Conservation (phyloP, 2,329 filamentous ascomycete species). For the Hymenoscyphus scutula region DNA sequence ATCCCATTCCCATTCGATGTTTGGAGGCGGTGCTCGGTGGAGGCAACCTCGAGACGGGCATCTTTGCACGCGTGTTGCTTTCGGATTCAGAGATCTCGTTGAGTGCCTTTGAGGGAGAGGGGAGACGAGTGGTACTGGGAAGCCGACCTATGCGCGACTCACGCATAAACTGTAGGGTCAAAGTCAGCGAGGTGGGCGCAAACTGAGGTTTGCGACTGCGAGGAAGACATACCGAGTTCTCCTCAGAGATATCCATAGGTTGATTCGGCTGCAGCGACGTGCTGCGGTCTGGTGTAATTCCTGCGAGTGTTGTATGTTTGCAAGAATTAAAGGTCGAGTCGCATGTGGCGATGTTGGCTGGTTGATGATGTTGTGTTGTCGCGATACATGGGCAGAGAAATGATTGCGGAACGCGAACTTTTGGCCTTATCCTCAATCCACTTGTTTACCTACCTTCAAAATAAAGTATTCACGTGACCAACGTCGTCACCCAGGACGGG, state of each 20-base stretch:
- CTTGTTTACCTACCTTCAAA: too few relatives aligned
- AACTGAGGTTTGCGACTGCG: neutral
- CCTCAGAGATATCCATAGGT: slow-evolving; percentile 29
- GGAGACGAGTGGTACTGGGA: slow-evolving; percentile 28
- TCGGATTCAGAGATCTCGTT: slow-evolving; percentile 60
- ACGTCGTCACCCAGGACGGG: too few relatives aligned
- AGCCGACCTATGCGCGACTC: slow-evolving; percentile 32
- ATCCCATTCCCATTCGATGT: slow-evolving; percentile 40
- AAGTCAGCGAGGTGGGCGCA: slow-evolving; percentile 12
- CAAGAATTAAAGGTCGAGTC: neutral
- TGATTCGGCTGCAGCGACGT: neutral
- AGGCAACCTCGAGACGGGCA: slow-evolving; percentile 41
- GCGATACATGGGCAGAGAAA: neutral
- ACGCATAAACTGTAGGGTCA: slow-evolving; percentile 27
- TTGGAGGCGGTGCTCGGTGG: slow-evolving; percentile 45
- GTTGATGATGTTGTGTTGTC: neutral
- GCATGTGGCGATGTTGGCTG: neutral
- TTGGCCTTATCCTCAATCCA: neutral
- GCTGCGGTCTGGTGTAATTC: neutral
- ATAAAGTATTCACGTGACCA: too few relatives aligned
- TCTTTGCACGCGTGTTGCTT: slow-evolving; percentile 52
- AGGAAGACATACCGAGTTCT: slow-evolving; percentile 28
- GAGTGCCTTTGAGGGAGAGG: slow-evolving; percentile 40
- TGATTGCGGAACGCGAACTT: neutral
- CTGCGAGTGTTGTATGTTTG: neutral